Percentiles rank a stretch among this genome's conserved stretches.
These are phyloP conservation scores for Fraxinus greggii DNA, from an alignment of 305 asterid species.

Conservation along the genomic window DNA sequence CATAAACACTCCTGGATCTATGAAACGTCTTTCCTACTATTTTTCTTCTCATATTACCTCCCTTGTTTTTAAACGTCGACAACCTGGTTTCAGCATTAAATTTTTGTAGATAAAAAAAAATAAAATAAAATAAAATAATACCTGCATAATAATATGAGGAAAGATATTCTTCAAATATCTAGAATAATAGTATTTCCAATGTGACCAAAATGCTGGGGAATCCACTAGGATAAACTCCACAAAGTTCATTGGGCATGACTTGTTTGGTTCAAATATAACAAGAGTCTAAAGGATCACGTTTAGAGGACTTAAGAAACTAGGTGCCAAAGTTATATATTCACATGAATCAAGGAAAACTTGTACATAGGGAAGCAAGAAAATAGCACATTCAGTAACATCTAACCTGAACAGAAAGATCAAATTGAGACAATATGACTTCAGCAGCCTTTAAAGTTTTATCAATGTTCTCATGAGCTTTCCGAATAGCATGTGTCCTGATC, in stretches of 20 bases:
- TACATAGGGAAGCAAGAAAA: not conserved
- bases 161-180: not conserved
- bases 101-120: not conserved
- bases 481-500: constrained; percentile 92
- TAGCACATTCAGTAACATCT: constrained; percentile 7
- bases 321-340: not conserved
- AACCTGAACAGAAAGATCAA: constrained; percentile 93
- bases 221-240: not conserved
- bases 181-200: not conserved
- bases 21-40: not conserved
- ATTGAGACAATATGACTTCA: constrained; percentile 82
- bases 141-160: not conserved
- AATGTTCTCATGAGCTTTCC: constrained; percentile 96
- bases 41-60: not conserved
- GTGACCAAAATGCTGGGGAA: not conserved
- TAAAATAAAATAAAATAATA: not conserved
- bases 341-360: not conserved
- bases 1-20: not conserved
- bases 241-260: not conserved
- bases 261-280: not conserved
- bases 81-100: not conserved
- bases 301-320: not conserved
- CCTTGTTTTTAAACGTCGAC: not conserved
- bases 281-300: not conserved
- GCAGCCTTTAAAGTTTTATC: constrained; percentile 94